Evolutionary conservation across 2,329 filamentous ascomycete species (phyloP), one percentile per base, ranked within the genome.

Genomic region (Nemania abortiva): DNA sequence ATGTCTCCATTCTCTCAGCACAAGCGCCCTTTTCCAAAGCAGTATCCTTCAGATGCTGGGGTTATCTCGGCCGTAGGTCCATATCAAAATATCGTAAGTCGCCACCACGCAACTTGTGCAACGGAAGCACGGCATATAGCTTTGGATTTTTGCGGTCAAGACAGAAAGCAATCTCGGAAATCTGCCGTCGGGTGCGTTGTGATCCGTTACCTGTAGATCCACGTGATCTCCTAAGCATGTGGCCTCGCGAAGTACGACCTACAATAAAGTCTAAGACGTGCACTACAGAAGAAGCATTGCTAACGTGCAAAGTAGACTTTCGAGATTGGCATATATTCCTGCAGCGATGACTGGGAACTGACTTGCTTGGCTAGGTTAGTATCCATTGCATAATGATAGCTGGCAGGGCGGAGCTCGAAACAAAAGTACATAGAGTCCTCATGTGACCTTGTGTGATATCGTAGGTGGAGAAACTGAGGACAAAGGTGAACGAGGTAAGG

Each of bases 401-500:
- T 29, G 22, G 54, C 45, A 49, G 29, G 60, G 42, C 29, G 61
- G 56, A 39, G 52, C 6, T 24, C 50, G 29, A 64, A 56, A 20
- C 13, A 53, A 56, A 50, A 24, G 15, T 45, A 31, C 24, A 7
- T 52, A 18, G n/a, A n/a, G n/a, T n/a, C n/a, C 11, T n/a, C 2
- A 18, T n/a, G 22, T 20, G 34, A 55, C 24, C 31, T 20, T 31
- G 57, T 53, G 50, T 65, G 52, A 53, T 55, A n/a, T 10, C 47
- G 20, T 31, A 22, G 64, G 58, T 58, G 59, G 59, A 53, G 54
- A 50, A 64, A 53, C 45, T 50, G 29, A 57, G 15, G 29, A 47
- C 31, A 50, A 18, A n/a, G 59, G 45, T 47, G 47, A 63, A 57
- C 18, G 29, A 47, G 50, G 27, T 39, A 24, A 60, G 55, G 29